phyloP scores from a whole-genome alignment of 306 rosid genomes.

The Fagus crenata region DNA sequence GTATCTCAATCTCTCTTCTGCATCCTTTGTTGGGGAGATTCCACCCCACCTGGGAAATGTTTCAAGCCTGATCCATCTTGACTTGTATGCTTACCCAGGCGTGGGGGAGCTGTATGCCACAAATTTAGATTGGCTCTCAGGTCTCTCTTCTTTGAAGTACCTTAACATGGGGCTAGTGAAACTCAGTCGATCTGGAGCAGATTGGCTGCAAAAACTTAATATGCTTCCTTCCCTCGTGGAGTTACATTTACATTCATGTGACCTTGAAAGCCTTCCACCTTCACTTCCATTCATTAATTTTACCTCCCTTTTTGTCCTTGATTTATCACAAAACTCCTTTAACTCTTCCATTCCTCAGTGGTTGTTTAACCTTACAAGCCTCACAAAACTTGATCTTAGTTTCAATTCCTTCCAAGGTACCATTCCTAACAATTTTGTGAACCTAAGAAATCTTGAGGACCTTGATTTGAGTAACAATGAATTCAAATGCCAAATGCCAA shows the following conservation, averaged over 20 bases:
- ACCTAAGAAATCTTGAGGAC: slow-evolving; percentile 8
- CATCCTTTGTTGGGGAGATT: too few relatives aligned
- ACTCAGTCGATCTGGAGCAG: background rate
- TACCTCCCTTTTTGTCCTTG: slow-evolving; percentile 18
- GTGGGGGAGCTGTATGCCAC: too few relatives aligned
- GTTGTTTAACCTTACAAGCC: slow-evolving; percentile 22
- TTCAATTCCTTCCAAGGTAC: slow-evolving; percentile 21
- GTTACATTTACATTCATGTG: background rate
- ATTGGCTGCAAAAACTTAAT: background rate
- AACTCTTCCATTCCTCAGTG: slow-evolving; percentile 13
- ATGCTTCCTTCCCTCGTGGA: background rate
- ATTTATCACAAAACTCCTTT: slow-evolving; percentile 18
- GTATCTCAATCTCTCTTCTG: too few relatives aligned
- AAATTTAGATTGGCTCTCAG: background rate
- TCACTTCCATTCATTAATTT: background rate
- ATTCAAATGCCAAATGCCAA: slow-evolving; percentile 12
- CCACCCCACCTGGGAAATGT: too few relatives aligned
- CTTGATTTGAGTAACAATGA: slow-evolving; percentile 12
- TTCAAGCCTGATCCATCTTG: too few relatives aligned
- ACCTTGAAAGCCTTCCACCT: background rate
- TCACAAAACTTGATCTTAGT: slow-evolving; percentile 12
- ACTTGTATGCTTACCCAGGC: too few relatives aligned
- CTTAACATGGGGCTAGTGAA: background rate
- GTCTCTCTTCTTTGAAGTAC: background rate
- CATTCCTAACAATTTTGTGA: slow-evolving; percentile 12